Conservation (phyloP, 371 early-diverging fungal genomes). For the Phascolomyces articulosus region DNA sequence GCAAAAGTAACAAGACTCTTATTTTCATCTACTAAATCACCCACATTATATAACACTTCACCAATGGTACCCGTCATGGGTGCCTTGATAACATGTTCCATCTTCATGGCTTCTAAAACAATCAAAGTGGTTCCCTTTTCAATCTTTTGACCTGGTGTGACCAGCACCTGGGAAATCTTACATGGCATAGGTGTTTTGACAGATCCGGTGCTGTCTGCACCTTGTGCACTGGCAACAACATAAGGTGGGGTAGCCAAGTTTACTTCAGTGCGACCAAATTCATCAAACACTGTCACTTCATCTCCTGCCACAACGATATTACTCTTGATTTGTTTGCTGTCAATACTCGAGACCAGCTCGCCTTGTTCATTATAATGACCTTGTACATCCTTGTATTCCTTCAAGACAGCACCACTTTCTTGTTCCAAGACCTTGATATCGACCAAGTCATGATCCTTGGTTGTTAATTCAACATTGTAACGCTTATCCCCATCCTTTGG, state of each 20-base stretch:
- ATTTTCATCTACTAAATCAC: constrained; percentile 90
- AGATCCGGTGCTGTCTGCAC: constrained; percentile 62
- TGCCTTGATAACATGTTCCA: constrained; percentile 95
- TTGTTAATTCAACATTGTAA: constrained; percentile 32
- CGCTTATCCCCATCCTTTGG: constrained; percentile 22
- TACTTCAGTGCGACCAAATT: constrained; percentile 60
- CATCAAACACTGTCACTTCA: constrained; percentile 68
- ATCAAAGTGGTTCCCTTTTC: constrained; percentile 82
- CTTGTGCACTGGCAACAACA: constrained; percentile 43
- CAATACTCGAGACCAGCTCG: constrained; percentile 59
- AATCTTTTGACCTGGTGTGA: constrained; percentile 83
- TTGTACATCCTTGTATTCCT: constrained; percentile 30
- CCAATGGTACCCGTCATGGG: constrained; percentile 79
- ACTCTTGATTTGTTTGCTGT: constrained; percentile 55
- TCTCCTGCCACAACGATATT: constrained; percentile 66
- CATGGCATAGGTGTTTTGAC: constrained; percentile 96
- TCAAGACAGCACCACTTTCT: constrained; percentile 24
- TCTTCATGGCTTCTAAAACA: constrained; percentile 97
- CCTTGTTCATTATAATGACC: constrained; percentile 45
- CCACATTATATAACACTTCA: constrained; percentile 77
- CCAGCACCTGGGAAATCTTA: constrained; percentile 88
- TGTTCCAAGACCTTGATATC: constrained; percentile 35
- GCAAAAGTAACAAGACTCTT: constrained; percentile 81
- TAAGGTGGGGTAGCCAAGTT: constrained; percentile 65
- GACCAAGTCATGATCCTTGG: constrained; percentile 13